phyloP scores from a whole-genome alignment of 495 filamentous ascomycete species.

The Aspergillus egyptiacus region DNA sequence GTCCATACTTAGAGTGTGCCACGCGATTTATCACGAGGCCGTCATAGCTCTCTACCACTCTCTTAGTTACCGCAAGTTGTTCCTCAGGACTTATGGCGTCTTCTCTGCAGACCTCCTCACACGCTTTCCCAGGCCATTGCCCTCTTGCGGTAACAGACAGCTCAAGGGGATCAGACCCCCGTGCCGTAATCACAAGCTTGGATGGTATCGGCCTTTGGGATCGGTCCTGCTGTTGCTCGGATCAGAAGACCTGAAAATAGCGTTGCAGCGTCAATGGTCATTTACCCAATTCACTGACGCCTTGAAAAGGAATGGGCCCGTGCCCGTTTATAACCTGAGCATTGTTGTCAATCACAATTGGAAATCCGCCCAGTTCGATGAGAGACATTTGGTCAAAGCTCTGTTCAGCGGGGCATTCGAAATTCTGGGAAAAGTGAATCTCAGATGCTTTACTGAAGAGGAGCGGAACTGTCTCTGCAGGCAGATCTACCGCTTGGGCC shows the following conservation, averaged over 20 bases:
- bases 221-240: constrained; percentile 14
- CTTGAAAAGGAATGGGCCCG: constrained; percentile 3
- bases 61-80: constrained; percentile 27
- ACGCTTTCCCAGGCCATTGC: constrained; percentile 4
- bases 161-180: background rate
- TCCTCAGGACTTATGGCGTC: constrained; percentile 19
- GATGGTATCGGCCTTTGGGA: constrained; percentile 9
- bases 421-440: constrained; percentile 10
- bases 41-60: constrained; percentile 21
- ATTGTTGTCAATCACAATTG: constrained; percentile 16
- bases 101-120: constrained; percentile 11
- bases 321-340: constrained; percentile 13
- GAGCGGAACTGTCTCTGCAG: constrained; percentile 9
- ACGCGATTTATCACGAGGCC: constrained; percentile 19
- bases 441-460: constrained; percentile 15
- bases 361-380: constrained; percentile 16
- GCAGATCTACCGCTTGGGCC: background rate
- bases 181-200: constrained; percentile 1
- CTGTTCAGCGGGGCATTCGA: constrained; percentile 16
- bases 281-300: constrained; percentile 14
- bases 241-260: constrained; percentile 4
- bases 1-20: constrained; percentile 14
- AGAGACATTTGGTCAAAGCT: constrained; percentile 11
- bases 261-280: constrained; percentile 12
- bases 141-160: constrained; percentile 3